Conservation (phyloP, 305 asterid species). For the Fraxinus albicans region DNA sequence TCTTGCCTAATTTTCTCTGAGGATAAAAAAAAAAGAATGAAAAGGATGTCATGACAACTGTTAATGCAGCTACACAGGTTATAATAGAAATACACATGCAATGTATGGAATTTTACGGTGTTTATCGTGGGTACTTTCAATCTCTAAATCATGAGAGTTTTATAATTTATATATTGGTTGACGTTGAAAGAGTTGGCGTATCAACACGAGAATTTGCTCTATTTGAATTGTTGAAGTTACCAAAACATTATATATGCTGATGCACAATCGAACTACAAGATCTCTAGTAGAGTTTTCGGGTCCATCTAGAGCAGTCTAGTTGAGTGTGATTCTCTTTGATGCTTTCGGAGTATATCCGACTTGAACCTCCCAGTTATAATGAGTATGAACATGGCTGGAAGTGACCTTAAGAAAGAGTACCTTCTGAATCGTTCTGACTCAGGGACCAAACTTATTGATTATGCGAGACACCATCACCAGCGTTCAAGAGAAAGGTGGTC, state of each 20-base stretch:
- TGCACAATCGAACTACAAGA: not conserved
- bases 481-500: too few species aligned
- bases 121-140: not conserved
- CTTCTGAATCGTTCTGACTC: too few species aligned
- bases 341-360: not conserved
- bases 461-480: too few species aligned
- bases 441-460: too few species aligned
- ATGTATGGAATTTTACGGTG: not conserved
- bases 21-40: not conserved
- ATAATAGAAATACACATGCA: not conserved
- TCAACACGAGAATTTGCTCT: not conserved
- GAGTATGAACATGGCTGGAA: not conserved
- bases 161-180: not conserved
- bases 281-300: not conserved
- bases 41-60: not conserved
- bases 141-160: not conserved
- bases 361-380: not conserved
- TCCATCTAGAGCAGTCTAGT: not conserved
- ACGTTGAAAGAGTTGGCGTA: not conserved
- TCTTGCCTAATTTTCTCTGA: not conserved
- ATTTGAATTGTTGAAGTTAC: not conserved
- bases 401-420: not conserved
- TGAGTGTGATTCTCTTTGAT: not conserved
- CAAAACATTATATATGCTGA: too few species aligned
- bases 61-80: not conserved